Conservation (phyloP, 2,329 filamentous ascomycete genomes). For the Cladosporium cucumerinum region DNA sequence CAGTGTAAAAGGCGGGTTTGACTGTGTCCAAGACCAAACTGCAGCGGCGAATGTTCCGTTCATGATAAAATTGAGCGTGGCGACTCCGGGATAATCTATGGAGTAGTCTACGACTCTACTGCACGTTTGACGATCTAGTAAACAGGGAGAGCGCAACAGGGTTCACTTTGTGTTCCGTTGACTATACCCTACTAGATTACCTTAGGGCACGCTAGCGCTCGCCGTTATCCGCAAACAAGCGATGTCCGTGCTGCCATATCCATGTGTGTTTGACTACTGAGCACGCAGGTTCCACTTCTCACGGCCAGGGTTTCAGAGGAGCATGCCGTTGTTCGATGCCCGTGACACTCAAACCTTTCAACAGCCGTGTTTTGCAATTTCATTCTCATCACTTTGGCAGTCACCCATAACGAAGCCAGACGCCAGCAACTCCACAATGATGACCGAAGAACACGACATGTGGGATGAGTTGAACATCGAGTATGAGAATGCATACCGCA, state of each 20-base stretch:
- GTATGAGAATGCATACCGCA: constrained; percentile 31
- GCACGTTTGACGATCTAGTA: too few relatives aligned
- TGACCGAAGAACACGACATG: constrained; percentile 15
- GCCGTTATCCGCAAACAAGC: not conserved
- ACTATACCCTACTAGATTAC: not conserved
- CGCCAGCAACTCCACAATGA: not conserved
- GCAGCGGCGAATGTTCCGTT: too few relatives aligned
- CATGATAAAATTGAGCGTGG: too few relatives aligned
- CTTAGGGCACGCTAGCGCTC: not conserved
- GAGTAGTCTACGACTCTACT: too few relatives aligned
- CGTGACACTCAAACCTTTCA: not conserved
- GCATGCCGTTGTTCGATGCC: not conserved
- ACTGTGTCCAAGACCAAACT: too few relatives aligned
- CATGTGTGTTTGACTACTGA: not conserved
- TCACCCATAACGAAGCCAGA: not conserved
- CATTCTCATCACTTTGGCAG: not conserved
- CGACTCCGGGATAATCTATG: too few relatives aligned
- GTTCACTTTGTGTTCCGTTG: not conserved
- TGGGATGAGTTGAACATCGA: constrained; percentile 29
- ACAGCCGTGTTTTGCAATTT: not conserved
- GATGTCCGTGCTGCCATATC: not conserved
- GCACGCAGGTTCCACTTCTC: not conserved
- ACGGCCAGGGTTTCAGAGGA: not conserved
- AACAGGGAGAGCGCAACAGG: not conserved
- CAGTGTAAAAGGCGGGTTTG: too few relatives aligned